Base-by-base conservation (phyloP, 2,329 filamentous ascomycete genomes). In the Aspergillus alliaceus region DNA sequence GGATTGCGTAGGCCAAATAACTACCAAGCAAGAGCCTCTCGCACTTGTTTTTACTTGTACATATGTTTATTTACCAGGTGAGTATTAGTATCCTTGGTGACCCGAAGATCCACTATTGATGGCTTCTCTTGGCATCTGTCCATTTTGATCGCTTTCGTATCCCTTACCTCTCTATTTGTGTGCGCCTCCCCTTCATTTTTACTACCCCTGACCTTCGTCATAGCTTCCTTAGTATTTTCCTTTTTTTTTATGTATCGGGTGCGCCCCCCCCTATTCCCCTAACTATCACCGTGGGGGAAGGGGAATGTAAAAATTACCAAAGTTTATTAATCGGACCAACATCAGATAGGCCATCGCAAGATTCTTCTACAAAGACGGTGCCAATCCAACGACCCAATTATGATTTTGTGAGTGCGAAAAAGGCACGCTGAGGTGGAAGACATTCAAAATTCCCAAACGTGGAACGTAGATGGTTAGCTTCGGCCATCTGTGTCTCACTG, bases 1-100 rank as follows among this genome's bases (percentile, higher is more conserved):
- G 18, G 31, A 50, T 57, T 53, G 47, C 54, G 51, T 54, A 53
- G 29, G 50, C 46, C 44, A 53, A 32, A 62, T 58, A 51, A 49
- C 51, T 56, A 58, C 63, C 63, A 62, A 65, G 63, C 52, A 42
- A 52, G 51, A 47, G 7, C 9, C 44, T 31, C 22, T 25, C 2
- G 6, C 39, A 12, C 39, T 42, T 11, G 11, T 15, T 24, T 25
- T n/a, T n/a, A 12, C 6, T 25, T 25, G n/a, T n/a, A n/a, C n/a
- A n/a, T n/a, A n/a, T 24, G 22, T 14, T 14, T 25, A 14, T 25
- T 14, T 25, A 42, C 14, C 12, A 9, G 22, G 25, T 8, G 44
- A 47, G 11, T 11, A 29, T 9, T 34, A 18, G 27, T 53, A 40
- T 46, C 39, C 20, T 42, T 34, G 22, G 34, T 22, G 48, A 52